phyloP scores from a whole-genome alignment of 139 green algal species.

The Bryopsis sp. region DNA sequence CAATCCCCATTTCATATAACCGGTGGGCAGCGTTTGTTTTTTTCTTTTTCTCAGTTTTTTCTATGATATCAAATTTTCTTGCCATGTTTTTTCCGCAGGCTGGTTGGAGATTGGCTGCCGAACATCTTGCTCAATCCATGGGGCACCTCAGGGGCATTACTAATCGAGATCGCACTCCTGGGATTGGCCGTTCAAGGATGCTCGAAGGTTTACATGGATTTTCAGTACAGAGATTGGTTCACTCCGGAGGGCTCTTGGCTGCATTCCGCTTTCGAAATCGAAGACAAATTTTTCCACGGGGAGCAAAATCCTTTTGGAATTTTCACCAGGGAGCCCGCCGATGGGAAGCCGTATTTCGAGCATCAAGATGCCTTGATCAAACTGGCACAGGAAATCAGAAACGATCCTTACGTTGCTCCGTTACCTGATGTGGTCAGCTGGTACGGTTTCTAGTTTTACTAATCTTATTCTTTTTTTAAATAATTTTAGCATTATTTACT shows the following conservation, averaged over 20 bases:
- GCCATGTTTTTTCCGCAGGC: neutral
- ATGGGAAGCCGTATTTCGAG: conserved; percentile 30
- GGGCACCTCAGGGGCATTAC: conserved; percentile 16
- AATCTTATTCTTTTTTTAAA: too few relatives aligned
- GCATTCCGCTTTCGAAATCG: conserved; percentile 20
- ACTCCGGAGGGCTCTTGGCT: conserved; percentile 15
- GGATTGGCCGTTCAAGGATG: conserved; percentile 29
- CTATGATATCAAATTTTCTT: too few relatives aligned
- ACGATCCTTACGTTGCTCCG: conserved; percentile 6
- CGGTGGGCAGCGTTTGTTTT: too few relatives aligned
- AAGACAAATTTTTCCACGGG: conserved; percentile 27
- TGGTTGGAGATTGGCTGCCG: conserved; percentile 19
- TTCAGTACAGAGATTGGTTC: conserved; percentile 26
- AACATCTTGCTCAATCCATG: neutral
- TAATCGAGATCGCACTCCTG: conserved; percentile 21
- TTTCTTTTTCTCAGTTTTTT: too few relatives aligned
- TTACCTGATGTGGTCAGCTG: neutral
- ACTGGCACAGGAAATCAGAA: neutral
- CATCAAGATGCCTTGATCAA: conserved; percentile 27
- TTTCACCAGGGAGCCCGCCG: conserved; percentile 24
- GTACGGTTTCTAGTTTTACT: too few relatives aligned
- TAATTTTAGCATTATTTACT: too few relatives aligned
- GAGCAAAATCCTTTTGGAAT: conserved; percentile 21
- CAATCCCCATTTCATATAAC: too few relatives aligned
- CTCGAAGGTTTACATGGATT: conserved; percentile 30